Conservation (phyloP, 2,329 filamentous ascomycete genomes). For the Endoconidiophora polonica region DNA sequence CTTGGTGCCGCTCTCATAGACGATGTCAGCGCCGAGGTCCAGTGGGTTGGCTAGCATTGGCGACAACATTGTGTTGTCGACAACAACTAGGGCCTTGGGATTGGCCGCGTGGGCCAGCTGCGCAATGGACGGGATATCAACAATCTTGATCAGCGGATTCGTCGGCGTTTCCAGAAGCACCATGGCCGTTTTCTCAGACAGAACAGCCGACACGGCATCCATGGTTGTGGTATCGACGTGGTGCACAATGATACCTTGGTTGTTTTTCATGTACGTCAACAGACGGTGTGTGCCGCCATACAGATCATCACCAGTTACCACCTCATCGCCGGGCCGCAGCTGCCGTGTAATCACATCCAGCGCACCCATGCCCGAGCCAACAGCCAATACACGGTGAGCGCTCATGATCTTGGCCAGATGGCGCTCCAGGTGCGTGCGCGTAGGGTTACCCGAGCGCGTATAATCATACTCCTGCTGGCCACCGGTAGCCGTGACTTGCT, state of each 20-base stretch:
- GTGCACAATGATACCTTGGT: slow-evolving; percentile 83
- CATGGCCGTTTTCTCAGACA: slow-evolving; percentile 78
- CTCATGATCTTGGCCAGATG: slow-evolving; percentile 99
- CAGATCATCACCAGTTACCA: slow-evolving; percentile 89
- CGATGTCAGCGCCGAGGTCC: slow-evolving; percentile 84
- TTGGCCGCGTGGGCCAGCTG: slow-evolving; percentile 61
- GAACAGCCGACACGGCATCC: slow-evolving; percentile 48
- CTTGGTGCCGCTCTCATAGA: slow-evolving; percentile 96
- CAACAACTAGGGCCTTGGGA: slow-evolving; percentile 63
- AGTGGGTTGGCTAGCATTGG: slow-evolving; percentile 87
- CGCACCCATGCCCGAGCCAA: slow-evolving; percentile 94
- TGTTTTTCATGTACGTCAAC: slow-evolving; percentile 76
- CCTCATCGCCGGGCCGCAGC: slow-evolving; percentile 83
- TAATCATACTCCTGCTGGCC: slow-evolving; percentile 90
- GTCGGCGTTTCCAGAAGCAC: slow-evolving; percentile 92
- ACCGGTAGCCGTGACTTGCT: slow-evolving; percentile 65
- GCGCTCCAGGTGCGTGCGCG: slow-evolving; percentile 84
- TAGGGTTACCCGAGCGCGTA: slow-evolving; percentile 93
- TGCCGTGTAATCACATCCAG: slow-evolving; percentile 90
- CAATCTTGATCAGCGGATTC: slow-evolving; percentile 95
- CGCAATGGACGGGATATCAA: slow-evolving; percentile 73
- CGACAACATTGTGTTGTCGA: slow-evolving; percentile 98
- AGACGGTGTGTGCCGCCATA: slow-evolving; percentile 92
- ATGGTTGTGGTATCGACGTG: slow-evolving; percentile 86
- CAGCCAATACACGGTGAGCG: slow-evolving; percentile 74